Base-by-base conservation (phyloP, 805 yeast species). In the Cyberlindnera meyerae region DNA sequence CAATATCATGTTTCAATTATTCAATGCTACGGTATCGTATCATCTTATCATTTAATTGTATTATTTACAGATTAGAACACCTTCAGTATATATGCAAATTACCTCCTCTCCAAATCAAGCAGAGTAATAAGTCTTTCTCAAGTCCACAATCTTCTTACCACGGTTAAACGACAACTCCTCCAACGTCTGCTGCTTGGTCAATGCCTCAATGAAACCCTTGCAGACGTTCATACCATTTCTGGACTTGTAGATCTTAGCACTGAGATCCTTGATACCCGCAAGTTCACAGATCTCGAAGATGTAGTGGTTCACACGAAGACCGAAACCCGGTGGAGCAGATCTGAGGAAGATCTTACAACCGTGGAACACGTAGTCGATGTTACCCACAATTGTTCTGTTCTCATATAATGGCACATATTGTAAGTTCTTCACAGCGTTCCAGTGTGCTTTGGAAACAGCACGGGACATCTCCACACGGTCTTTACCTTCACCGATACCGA, bases 141-240 rank as follows among this genome's bases (percentile, higher is more conserved):
- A 80, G 62, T 93, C 97, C 26, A 87, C 88, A 55, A 90, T 74
- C 72, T 87, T 87, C 75, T 90, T 90, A 44, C 98, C 98, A 66
- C 98, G 78, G 51, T 81, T 83, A 35, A 79, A 71, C 5, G 97
- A 96, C 58, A 90, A 72, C 51, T 88, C 95, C 52, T 85, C 94
- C 51, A 86, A 71, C 2, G 94, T 73, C 47, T 75, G 76, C 63
- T 89, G 97, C 53, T 78, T 76, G 34, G 73, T 68, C 47, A 93
- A 73, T 1, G 96, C 96, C 59, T 86, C 94, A 41, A 89, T 70
- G 34, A 89, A 75, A 29, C 90, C 93, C 66, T 89, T 88, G 40
- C 86, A 86, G 33, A 89, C 94, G 62, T 89, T 89, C 95, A 93
- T 87, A 34, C 82, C 82, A 65, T 90, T 93, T 70, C 97, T 77